Conservation (phyloP, 805 yeast species). For the Candida ovalis region DNA sequence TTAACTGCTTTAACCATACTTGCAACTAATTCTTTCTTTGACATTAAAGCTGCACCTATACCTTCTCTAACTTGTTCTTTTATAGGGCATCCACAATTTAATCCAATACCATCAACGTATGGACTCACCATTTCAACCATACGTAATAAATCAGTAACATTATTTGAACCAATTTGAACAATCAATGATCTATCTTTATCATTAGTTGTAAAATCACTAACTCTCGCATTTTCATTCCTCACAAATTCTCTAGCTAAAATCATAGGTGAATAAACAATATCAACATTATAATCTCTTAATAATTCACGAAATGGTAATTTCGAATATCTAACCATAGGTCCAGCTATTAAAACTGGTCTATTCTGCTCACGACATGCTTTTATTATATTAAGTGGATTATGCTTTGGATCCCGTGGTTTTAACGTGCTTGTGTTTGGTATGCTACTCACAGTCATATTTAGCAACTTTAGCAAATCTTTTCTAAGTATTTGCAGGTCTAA, state of each 20-base stretch:
- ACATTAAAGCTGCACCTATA: slow-evolving; percentile 93
- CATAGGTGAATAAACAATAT: slow-evolving; percentile 94
- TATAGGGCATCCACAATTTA: slow-evolving; percentile 97
- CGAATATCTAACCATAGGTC: slow-evolving; percentile 97
- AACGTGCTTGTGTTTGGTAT: slow-evolving; percentile 15
- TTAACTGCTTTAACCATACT: slow-evolving; percentile 84
- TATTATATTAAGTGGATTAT: slow-evolving; percentile 53
- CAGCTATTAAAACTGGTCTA: slow-evolving; percentile 65
- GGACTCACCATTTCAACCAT: slow-evolving; percentile 90
- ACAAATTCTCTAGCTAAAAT: slow-evolving; percentile 94
- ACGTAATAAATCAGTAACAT: slow-evolving; percentile 72
- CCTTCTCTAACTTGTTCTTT: slow-evolving; percentile 94
- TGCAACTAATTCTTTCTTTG: slow-evolving; percentile 74
- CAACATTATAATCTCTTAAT: slow-evolving; percentile 67
- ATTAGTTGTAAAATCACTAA: slow-evolving; percentile 83
- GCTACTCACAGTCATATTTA: background rate
- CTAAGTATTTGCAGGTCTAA: background rate
- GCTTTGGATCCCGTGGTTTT: slow-evolving; percentile 36
- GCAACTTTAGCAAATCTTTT: background rate
- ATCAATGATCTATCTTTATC: slow-evolving; percentile 64
- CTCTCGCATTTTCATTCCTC: slow-evolving; percentile 73
- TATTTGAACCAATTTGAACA: slow-evolving; percentile 89
- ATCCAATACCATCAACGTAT: slow-evolving; percentile 87
- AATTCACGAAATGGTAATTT: slow-evolving; percentile 87
- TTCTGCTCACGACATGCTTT: slow-evolving; percentile 42